Evolutionary conservation across 495 filamentous ascomycete genomes (phyloP), one percentile per base, ranked within the genome.

Genomic region (Amphirosellinia nigrospora): DNA sequence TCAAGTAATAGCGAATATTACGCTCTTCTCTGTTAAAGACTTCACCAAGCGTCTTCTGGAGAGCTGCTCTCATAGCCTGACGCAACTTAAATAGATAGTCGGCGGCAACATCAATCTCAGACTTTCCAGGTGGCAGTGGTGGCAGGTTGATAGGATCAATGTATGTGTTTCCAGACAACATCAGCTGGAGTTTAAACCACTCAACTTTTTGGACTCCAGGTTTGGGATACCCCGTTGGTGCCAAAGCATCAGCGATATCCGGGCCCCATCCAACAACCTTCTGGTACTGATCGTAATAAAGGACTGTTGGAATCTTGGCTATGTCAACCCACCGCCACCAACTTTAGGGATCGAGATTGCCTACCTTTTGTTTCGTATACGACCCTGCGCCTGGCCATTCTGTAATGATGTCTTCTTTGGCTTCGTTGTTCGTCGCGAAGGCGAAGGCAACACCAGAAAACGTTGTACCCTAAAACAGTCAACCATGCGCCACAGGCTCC

Each of bases 131-230:
- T 21, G 90, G 90, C 59, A 92, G 87, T 41, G 90, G 90, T 16
- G 90, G 90, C 66, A 92, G 84, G 84, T 92, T 92, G 80, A 92
- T 92, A 62, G 90, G 90, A 73, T 92, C 90, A 73, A 92, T 92
- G 76, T 92, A 92, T 6, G 90, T 92, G 82, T 92, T 92, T 68
- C 90, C 90, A 26, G 89, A 91, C 64, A 92, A 81, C 90, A 92
- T 92, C 53, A 92, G 84, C 81, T 92, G 90, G 28, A 92, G 85
- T 82, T 92, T 92, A 84, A 92, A 92, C 90, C 90, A 92, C 73
- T 92, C 90, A 9, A 92, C 90, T 80, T 92, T 92, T 74, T 92
- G 90, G 69, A 92, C 90, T 69, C 90, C 90, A 10, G 89, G 89
- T 81, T 92, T 92, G 64, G 90, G 90, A 77, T 92, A 92, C 61